phyloP scores from a whole-genome alignment of 176 grass and related monocot genomes.

The Aegilops bicornis region DNA sequence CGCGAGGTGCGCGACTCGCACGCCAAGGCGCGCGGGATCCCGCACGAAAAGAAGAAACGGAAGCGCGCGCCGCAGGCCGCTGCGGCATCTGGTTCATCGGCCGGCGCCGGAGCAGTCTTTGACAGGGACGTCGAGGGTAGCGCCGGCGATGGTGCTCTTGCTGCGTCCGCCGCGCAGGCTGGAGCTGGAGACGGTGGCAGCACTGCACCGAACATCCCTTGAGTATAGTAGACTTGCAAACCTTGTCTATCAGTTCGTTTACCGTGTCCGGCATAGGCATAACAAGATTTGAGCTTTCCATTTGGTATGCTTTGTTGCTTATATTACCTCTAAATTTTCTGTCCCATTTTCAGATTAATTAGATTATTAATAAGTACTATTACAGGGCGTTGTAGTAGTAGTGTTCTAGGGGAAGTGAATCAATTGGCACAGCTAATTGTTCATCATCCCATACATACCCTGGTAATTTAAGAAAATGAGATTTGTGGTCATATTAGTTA shows the following conservation, averaged over 20 bases:
- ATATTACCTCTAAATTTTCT: background rate
- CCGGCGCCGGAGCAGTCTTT: background rate
- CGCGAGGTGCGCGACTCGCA: constrained; percentile 94
- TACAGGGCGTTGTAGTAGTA: constrained; percentile 11
- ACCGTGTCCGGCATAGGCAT: background rate
- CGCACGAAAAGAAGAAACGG: constrained; percentile 98
- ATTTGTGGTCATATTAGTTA: constrained; percentile 30
- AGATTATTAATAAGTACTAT: constrained; percentile 24
- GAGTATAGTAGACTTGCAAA: constrained; percentile 49
- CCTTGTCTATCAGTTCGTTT: constrained; percentile 33
- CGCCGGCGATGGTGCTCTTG: background rate
- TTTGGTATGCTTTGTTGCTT: constrained; percentile 13
- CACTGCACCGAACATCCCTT: constrained; percentile 29
- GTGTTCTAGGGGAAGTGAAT: background rate
- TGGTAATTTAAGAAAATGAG: constrained; percentile 19
- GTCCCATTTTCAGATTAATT: background rate
- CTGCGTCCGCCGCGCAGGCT: background rate
- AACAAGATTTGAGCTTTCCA: constrained; percentile 40
- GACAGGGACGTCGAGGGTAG: background rate
- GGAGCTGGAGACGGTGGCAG: constrained; percentile 18
- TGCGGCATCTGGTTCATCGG: constrained; percentile 15
- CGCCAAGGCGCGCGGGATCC: constrained; percentile 92
- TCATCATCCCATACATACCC: constrained; percentile 27
- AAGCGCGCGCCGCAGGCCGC: constrained; percentile 47
- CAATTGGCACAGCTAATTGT: constrained; percentile 13